These are phyloP conservation scores for Murraya paniculata DNA, from an alignment of 345 rosid genomes.

Conservation along the genomic window DNA sequence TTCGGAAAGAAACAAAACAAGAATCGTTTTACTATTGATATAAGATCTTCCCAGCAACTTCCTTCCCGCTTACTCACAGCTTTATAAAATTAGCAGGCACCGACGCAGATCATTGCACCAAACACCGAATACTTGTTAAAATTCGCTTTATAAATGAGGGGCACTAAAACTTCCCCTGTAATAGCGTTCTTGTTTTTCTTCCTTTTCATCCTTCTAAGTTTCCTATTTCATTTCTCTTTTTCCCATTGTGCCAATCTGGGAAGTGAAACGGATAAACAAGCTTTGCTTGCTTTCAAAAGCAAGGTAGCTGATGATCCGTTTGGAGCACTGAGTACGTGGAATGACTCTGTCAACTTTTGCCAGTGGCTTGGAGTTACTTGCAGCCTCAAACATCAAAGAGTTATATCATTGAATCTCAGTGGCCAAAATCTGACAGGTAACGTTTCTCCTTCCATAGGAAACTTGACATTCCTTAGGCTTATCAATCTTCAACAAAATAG, in stretches of 20 bases:
- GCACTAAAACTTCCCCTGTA: not conserved
- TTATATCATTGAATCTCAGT: constrained; percentile 13
- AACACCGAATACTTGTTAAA: not conserved
- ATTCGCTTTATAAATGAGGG: not conserved
- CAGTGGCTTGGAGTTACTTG: constrained; percentile 30
- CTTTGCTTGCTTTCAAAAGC: constrained; percentile 24
- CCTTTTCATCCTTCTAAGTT: not conserved
- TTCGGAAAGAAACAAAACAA: not conserved
- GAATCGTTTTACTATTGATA: not conserved
- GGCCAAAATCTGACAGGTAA: not conserved
- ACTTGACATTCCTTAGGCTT: not conserved
- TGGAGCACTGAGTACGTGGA: constrained; percentile 21
- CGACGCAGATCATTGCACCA: not conserved
- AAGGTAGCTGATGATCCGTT: constrained; percentile 6
- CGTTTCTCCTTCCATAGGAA: not conserved
- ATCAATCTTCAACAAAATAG: not conserved
- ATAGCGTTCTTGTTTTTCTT: not conserved
- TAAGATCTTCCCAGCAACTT: not conserved
- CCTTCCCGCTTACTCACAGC: not conserved
- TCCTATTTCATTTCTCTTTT: not conserved
- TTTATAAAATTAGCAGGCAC: not conserved
- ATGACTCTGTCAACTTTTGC: constrained; percentile 23
- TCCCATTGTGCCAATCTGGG: constrained; percentile 7
- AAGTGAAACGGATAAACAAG: constrained; percentile 23
- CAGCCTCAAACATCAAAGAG: constrained; percentile 21